Evolutionary conservation across 768 basidiomycete species (phyloP), one percentile per base, ranked within the genome.

Genomic region (Leccinum uliginosum): DNA sequence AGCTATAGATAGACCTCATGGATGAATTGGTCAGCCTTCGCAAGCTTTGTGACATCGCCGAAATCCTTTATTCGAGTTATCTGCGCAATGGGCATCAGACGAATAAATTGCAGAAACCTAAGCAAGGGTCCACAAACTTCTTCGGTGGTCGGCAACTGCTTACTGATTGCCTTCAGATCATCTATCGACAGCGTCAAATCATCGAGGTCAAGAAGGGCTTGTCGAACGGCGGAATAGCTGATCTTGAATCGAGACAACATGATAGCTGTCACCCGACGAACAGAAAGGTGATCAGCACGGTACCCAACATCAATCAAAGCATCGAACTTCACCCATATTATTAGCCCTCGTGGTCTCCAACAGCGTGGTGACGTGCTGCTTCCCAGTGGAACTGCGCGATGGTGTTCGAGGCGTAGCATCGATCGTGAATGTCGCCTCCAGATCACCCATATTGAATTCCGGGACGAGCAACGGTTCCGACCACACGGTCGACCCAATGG

Each of bases 1-100:
- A 11, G n/a, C 11, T 11, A 64, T 75, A 52, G 55, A 64, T 75
- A 52, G 54, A 91, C 91, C 79, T 91, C 81, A 56, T 74, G 74
- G 63, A 93, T 88, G 71, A 89, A 95, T 64, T 86, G 87, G 65
- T 98, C 94, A 17, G 91, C 85, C 57, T 88, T 87, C 4, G 91
- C 83, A 9, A 95, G 78, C 65, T 86, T 89, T 40, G 78, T 76
- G 11, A 88, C 73, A 57, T 93, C 86, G 3, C 80, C 85, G 65
- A 88, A 91, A 29, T 82, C 81, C 57, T 80, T 83, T 43, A 96
- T 78, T 12, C 85, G 76, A 12, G 79, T 75, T 48, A 84, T 73
- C 89, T 91, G 9, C 23, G 55, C 50, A 19, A 57, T 23, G n/a
- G 52, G 43, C 52, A 24, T 47, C 24, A 14, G 40, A 17, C 26